Evolutionary conservation across 2,329 filamentous ascomycete species (phyloP).

Genomic region (Fonsecaea multimorphosa): DNA sequence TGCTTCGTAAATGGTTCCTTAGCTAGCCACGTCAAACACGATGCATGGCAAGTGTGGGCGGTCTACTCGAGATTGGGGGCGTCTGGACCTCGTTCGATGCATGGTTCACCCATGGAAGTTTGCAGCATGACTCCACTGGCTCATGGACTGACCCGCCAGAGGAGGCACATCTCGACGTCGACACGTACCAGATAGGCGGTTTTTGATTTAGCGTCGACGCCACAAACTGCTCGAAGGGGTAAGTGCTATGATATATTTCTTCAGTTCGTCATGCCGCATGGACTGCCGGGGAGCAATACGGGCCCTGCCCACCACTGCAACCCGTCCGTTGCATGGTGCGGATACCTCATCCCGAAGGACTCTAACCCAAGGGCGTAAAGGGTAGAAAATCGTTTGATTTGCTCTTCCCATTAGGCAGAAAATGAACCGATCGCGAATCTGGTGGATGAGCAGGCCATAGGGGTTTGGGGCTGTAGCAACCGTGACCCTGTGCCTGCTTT

Average conservation of each 20-base stretch:
- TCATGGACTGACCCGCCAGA: neutral
- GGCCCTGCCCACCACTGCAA: constrained; percentile 2
- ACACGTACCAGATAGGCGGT: neutral
- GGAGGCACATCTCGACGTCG: neutral
- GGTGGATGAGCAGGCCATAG: constrained; percentile 16
- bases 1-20: constrained; percentile 8
- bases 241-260: constrained; percentile 12
- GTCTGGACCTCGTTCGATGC: constrained; percentile 24
- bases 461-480: neutral
- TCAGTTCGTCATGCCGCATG: constrained; percentile 16
- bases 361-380: constrained; percentile 19
- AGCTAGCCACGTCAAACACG: constrained; percentile 15
- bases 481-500: neutral
- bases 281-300: neutral
- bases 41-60: constrained; percentile 5
- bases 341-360: constrained; percentile 10
- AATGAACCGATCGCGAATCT: constrained; percentile 18
- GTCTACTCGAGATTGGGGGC: constrained; percentile 12
- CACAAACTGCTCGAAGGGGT: constrained; percentile 16
- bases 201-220: constrained; percentile 11
- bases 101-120: constrained; percentile 2
- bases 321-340: too few species aligned
- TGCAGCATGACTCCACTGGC: neutral
- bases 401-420: neutral
- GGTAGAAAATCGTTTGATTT: constrained; percentile 14